These are phyloP conservation scores for Agaricus subrufescens DNA, from an alignment of 768 basidiomycete species.

Conservation along the genomic window DNA sequence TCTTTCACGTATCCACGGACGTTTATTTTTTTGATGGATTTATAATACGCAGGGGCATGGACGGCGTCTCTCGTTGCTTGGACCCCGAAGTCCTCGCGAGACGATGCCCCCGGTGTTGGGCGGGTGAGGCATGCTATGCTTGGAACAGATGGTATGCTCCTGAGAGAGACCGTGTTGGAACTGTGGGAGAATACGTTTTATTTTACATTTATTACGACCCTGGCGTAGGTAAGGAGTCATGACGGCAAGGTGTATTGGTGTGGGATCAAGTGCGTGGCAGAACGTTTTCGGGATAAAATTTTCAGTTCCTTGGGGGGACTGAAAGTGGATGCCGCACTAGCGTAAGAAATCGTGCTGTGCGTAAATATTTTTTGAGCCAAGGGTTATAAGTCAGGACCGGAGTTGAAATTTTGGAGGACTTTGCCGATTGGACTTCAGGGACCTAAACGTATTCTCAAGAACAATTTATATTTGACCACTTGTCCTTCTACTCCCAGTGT, in stretches of 20 bases:
- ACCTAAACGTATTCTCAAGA: slow-evolving; percentile 35
- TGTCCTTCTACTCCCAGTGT: slow-evolving; percentile 25
- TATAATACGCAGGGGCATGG: slow-evolving; percentile 5
- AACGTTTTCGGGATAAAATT: slow-evolving; percentile 2
- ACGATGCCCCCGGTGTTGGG: too few species aligned
- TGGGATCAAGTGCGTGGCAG: neutral
- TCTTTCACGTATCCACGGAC: neutral
- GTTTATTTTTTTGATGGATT: slow-evolving; percentile 8
- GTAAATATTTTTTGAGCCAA: slow-evolving; percentile 9
- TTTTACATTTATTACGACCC: slow-evolving; percentile 9
- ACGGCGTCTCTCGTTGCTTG: too few species aligned
- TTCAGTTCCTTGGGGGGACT: neutral
- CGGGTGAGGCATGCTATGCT: neutral
- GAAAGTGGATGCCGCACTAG: slow-evolving; percentile 5
- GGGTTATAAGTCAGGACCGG: slow-evolving; percentile 28
- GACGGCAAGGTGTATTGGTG: slow-evolving; percentile 6
- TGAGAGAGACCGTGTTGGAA: neutral
- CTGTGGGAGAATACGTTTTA: neutral
- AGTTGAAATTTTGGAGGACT: slow-evolving; percentile 46
- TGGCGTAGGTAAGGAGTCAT: slow-evolving; percentile 10
- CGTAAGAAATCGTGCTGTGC: slow-evolving; percentile 9
- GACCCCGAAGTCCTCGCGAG: too few species aligned
- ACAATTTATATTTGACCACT: slow-evolving; percentile 41
- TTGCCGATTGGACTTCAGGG: slow-evolving; percentile 47
- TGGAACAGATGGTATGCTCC: neutral